Conservation (phyloP, 176 grass and related monocot genomes). For the Avena eriantha region DNA sequence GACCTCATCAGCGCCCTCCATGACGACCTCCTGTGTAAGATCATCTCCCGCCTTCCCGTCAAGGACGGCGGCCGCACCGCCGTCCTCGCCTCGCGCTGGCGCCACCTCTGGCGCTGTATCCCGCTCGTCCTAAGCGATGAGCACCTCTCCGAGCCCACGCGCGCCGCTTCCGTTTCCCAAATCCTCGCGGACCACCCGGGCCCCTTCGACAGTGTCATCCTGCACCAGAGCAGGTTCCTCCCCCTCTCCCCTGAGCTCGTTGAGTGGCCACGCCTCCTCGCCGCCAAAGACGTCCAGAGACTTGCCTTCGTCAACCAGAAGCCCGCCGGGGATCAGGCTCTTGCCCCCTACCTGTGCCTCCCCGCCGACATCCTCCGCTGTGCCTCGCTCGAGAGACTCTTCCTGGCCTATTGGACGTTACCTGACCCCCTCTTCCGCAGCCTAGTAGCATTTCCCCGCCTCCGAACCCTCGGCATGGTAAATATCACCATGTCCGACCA, state of each 20-base stretch:
- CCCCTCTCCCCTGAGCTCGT: not conserved
- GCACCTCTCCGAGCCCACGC: not conserved
- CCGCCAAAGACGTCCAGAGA: not conserved
- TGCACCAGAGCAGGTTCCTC: not conserved
- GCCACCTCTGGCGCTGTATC: constrained; percentile 29
- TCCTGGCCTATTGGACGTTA: not conserved
- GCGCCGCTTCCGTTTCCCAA: not conserved
- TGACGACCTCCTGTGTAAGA: constrained; percentile 14
- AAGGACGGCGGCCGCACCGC: constrained; percentile 39
- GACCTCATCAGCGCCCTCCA: constrained; percentile 38
- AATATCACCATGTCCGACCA: not conserved
- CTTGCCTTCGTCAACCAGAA: not conserved
- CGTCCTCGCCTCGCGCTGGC: constrained; percentile 31
- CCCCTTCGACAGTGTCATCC: not conserved
- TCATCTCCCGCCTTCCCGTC: constrained; percentile 32
- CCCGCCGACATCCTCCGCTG: constrained; percentile 8
- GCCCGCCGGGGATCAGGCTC: not conserved
- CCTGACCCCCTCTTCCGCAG: not conserved
- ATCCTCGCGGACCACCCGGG: not conserved
- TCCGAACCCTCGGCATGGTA: constrained; percentile 11
- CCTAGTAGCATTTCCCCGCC: not conserved
- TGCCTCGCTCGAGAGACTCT: not conserved
- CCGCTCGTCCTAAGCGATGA: constrained; percentile 31
- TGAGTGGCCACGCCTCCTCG: not conserved
- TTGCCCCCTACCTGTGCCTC: not conserved